Evolutionary conservation across 139 green algal genomes (phyloP), one percentile per base, ranked within the genome.

Genomic region (Picochlorum costavermella): DNA sequence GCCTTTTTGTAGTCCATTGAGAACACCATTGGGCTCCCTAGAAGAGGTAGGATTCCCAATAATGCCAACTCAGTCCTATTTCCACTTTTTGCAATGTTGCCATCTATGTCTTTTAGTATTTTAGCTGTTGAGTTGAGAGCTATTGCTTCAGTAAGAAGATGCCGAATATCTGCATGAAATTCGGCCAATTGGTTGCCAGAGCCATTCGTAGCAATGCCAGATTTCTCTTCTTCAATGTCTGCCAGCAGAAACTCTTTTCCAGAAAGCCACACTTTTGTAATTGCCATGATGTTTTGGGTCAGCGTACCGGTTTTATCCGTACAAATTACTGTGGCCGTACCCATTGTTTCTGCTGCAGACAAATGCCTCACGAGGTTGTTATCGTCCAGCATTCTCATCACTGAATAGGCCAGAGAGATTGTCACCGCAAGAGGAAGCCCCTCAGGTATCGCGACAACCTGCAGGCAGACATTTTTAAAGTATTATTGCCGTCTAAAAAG

Each of bases 261-360:
- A 1, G 63, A 78, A 45, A 83, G 20, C 81, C 83, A 85, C 25
- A 85, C 37, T 17, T 67, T 70, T 1, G 76, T 70, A 17, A 92
- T 89, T 3, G 64, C 68, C 85, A 95, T 91, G 50, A 83, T 60
- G 68, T 95, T 95, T 60, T 81, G 61, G 0, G 89, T 96, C 13
- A 96, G 65, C 1, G 89, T 96, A 67, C 77, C 77, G 12, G 89
- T 96, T 65, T 96, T 96, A 75, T 96, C 89, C n/a, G 73, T 86
- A 73, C 84, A 94, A 33, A 96, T 87, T 6, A 84, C 83, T 16
- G 88, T 96, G 33, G 79, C 80, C 10, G 67, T 83, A 12, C 81
- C 89, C 89, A 96, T 96, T n/a, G 89, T 94, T 69, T 96, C 88
- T 26, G 86, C 91, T n/a, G 85, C 84, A 36, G 74, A 73, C 63